These are phyloP conservation scores for Gossypium arboreum DNA, from an alignment of 345 rosid species.

Conservation along the genomic window DNA sequence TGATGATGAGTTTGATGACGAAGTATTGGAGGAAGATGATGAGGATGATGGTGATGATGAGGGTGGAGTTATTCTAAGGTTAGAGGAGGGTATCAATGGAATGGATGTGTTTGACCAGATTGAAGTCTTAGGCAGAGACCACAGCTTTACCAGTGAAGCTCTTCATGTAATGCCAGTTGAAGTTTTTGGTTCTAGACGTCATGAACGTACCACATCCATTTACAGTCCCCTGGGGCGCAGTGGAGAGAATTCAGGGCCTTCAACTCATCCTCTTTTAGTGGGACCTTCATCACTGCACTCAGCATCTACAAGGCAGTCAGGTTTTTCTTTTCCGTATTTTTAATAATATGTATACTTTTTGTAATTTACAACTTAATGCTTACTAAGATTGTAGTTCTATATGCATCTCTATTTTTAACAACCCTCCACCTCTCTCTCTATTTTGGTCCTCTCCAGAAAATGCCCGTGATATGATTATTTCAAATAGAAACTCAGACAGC, in stretches of 20 bases:
- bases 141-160: slow-evolving; percentile 75
- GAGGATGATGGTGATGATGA: slow-evolving; percentile 94
- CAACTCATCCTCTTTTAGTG: slow-evolving; percentile 81
- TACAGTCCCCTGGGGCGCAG: slow-evolving; percentile 86
- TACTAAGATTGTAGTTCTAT: background rate
- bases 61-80: slow-evolving; percentile 81
- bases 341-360: background rate
- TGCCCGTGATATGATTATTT: slow-evolving; percentile 39
- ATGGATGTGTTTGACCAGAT: slow-evolving; percentile 90
- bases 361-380: background rate
- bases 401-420: slow-evolving; percentile 3
- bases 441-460: slow-evolving; percentile 35
- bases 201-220: slow-evolving; percentile 89
- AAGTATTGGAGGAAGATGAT: slow-evolving; percentile 83
- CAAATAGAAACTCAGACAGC: slow-evolving; percentile 53
- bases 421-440: background rate
- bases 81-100: slow-evolving; percentile 91
- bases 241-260: slow-evolving; percentile 57
- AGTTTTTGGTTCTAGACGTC: slow-evolving; percentile 95
- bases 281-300: slow-evolving; percentile 51
- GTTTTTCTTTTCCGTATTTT: slow-evolving; percentile 26
- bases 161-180: slow-evolving; percentile 97
- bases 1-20: slow-evolving; percentile 90
- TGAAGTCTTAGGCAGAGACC: slow-evolving; percentile 88
- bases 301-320: slow-evolving; percentile 52